A percentile compares a stretch with the other conserved stretches of the same genome.
Conservation (phyloP, 78 protist genomes). For the Dictyostelium purpureum region DNA sequence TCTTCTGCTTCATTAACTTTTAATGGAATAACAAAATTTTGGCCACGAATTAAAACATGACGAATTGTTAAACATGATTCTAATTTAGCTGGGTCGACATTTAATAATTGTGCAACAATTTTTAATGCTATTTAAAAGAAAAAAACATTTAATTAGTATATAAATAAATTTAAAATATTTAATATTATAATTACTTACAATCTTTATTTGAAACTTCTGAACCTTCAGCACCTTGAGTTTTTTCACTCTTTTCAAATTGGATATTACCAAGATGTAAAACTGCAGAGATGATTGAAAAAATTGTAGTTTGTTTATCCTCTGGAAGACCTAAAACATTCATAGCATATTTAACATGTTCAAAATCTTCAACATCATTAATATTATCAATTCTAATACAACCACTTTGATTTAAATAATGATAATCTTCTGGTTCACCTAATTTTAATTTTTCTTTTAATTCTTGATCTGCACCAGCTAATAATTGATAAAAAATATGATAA, state of each 20-base stretch:
- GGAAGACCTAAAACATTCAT: constrained; percentile 75
- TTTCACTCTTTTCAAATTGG: constrained; percentile 60
- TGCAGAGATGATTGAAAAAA: constrained; percentile 69
- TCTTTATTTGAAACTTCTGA: constrained; percentile 52
- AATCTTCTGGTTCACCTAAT: constrained; percentile 66
- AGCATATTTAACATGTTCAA: constrained; percentile 69
- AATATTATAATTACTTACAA: constrained; percentile 10
- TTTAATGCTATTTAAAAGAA: constrained; percentile 27
- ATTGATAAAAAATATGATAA: constrained; percentile 82
- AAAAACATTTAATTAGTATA: background rate
- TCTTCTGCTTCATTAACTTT: constrained; percentile 83
- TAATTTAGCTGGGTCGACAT: constrained; percentile 42
- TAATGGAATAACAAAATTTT: constrained; percentile 81
- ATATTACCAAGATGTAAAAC: constrained; percentile 81
- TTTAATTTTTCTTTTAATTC: constrained; percentile 49
- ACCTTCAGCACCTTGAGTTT: constrained; percentile 77
- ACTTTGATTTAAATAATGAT: constrained; percentile 78
- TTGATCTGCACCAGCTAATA: constrained; percentile 66
- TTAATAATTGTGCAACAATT: constrained; percentile 61
- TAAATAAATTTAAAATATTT: background rate
- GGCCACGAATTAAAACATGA: constrained; percentile 73
- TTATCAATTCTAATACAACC: constrained; percentile 79
- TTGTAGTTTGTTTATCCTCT: constrained; percentile 70
- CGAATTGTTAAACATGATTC: constrained; percentile 69
- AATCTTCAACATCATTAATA: constrained; percentile 87